phyloP scores from a whole-genome alignment of 345 rosid genomes.

The Heritiera fomes region DNA sequence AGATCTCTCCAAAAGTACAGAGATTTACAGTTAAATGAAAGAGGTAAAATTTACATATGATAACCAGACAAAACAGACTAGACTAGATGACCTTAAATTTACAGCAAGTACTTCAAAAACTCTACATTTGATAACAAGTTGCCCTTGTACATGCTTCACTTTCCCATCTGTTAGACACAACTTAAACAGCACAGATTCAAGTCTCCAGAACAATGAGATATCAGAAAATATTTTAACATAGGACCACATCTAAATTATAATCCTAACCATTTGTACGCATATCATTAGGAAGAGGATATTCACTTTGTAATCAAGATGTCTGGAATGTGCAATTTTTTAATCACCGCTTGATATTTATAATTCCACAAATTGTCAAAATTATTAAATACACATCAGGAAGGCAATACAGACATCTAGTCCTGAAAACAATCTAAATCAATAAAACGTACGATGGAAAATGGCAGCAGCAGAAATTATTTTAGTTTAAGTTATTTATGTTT shows the following conservation, averaged over 20 bases:
- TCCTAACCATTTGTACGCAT: background rate
- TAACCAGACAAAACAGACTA: background rate
- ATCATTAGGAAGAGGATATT: background rate
- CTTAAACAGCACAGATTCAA: background rate
- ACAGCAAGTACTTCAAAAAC: background rate
- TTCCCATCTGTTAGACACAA: background rate
- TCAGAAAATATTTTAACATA: background rate
- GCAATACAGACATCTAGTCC: background rate
- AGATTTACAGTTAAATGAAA: background rate
- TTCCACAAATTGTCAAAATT: background rate
- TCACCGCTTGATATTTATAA: background rate
- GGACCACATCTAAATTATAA: background rate
- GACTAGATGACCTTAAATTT: background rate
- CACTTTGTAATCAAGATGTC: conserved; percentile 1
- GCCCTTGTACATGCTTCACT: background rate
- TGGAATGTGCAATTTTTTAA: background rate
- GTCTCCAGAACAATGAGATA: background rate
- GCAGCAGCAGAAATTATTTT: no score
- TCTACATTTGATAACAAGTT: background rate
- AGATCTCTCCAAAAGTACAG: background rate
- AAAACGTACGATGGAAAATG: no score
- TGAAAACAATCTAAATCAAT: background rate
- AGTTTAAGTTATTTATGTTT: no score
- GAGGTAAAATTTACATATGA: background rate
- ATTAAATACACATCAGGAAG: conserved; percentile 15